Conservation (phyloP, 768 basidiomycete genomes). For the Boletus rubroflammeus region DNA sequence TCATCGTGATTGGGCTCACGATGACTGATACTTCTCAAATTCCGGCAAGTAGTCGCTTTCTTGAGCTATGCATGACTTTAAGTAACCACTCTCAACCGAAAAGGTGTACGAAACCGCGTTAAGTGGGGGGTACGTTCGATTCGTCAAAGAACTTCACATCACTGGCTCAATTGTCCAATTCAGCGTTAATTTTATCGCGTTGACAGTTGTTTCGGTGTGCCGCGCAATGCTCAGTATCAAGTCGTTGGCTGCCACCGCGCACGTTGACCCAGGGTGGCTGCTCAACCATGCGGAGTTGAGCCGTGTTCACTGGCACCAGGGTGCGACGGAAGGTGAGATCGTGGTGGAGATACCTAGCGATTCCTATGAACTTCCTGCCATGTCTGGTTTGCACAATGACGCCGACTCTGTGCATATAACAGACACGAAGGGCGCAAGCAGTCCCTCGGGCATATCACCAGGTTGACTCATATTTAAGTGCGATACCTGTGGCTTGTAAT, state of each 20-base stretch:
- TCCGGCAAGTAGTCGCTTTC: slow-evolving; percentile 2
- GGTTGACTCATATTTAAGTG: background rate
- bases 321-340: slow-evolving; percentile 37
- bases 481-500: background rate
- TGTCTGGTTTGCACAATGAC: background rate
- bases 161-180: background rate
- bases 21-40: slow-evolving; percentile 1
- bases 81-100: background rate
- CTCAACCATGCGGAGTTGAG: slow-evolving; percentile 44
- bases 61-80: background rate
- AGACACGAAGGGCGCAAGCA: background rate
- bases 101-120: slow-evolving; percentile 12
- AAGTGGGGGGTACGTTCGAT: slow-evolving; percentile 6
- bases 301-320: slow-evolving; percentile 39
- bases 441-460: background rate
- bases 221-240: slow-evolving; percentile 40
- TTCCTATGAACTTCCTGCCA: background rate
- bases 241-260: slow-evolving; percentile 39
- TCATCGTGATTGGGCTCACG: slow-evolving; percentile 10
- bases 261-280: slow-evolving; percentile 42
- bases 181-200: slow-evolving; percentile 3
- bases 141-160: background rate
- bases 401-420: background rate
- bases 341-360: slow-evolving; percentile 11
- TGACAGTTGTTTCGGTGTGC: slow-evolving; percentile 30